Evolutionary conservation across 495 filamentous ascomycete species (phyloP).

Genomic region (Letharia lupina): DNA sequence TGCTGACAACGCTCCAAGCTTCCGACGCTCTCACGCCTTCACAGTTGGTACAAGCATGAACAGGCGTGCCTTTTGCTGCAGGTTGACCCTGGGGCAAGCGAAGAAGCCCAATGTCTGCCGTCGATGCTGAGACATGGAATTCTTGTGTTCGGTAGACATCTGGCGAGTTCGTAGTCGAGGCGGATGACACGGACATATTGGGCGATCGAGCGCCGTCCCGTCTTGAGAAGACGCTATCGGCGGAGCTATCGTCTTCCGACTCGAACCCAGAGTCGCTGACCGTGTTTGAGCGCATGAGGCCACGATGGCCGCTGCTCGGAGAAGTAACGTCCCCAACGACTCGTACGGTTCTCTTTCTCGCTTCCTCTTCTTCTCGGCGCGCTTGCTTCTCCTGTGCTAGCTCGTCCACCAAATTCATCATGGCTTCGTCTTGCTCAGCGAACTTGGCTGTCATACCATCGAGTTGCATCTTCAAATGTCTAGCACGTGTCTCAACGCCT

Average conservation of each 20-base stretch:
- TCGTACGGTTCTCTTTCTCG: constrained; percentile 41
- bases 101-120: neutral
- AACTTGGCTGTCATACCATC: constrained; percentile 67
- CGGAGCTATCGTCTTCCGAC: constrained; percentile 45
- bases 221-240: constrained; percentile 57
- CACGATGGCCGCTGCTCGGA: constrained; percentile 2
- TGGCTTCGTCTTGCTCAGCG: constrained; percentile 53
- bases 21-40: constrained; percentile 35
- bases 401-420: constrained; percentile 56
- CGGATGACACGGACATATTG: constrained; percentile 32
- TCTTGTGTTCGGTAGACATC: constrained; percentile 29
- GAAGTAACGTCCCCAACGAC: constrained; percentile 27
- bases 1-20: constrained; percentile 61
- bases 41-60: constrained; percentile 23
- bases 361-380: constrained; percentile 47
- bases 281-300: constrained; percentile 6
- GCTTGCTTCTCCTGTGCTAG: constrained; percentile 51
- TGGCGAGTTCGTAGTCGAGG: constrained; percentile 41
- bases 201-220: constrained; percentile 38
- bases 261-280: constrained; percentile 35
- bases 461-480: constrained; percentile 63
- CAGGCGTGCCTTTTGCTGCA: neutral
- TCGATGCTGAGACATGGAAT: neutral
- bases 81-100: constrained; percentile 3
- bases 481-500: constrained; percentile 59